Base-by-base conservation (phyloP, 352 stramenopile species). In the Phytophthora sp. region DNA sequence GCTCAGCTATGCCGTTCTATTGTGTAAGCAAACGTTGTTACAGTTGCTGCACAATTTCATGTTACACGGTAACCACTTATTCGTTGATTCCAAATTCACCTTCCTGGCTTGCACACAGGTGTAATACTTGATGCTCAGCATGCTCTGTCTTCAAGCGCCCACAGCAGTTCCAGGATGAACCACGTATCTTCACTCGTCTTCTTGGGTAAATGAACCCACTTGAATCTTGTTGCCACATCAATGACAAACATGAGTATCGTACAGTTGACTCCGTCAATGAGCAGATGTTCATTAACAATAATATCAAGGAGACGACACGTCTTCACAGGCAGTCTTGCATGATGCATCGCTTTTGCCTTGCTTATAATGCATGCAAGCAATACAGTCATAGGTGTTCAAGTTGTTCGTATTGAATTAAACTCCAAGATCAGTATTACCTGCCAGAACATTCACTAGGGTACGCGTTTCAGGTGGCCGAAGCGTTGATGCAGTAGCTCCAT, bases 241-340 rank as follows among this genome's bases (percentile, higher is more conserved):
- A 66, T 42, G 2, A 67, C 31, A 7, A 67, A 53, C 6, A 67
- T 23, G 5, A 67, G 52, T 20, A 55, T 47, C 4, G 39, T 59
- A 58, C 45, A 7, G 42, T 54, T 15, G 33, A 8, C 9, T 63
- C 15, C 13, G 55, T 47, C 12, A 72, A 20, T 9, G 44, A 23
- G 39, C 55, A 63, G 13, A 55, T 39, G 13, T 50, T 44, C 41
- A 63, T n/a, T 39, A 11, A 63, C 11, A 2, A 63, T 2, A 13
- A 41, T 38, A 12, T 31, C 21, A 1, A 62, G 44, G 42, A n/a
- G 30, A 4, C 12, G 7, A 1, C 2, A 13, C 30, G 21, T 30
- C 16, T 31, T 20, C n/a, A 20, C 5, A 26, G 12, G 7, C 5
- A 16, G 29, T 4, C 54, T 23, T 2, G 44, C 11, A 27, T 63